phyloP scores from a whole-genome alignment of 805 yeast species.

The Kodamaea leandrae region DNA sequence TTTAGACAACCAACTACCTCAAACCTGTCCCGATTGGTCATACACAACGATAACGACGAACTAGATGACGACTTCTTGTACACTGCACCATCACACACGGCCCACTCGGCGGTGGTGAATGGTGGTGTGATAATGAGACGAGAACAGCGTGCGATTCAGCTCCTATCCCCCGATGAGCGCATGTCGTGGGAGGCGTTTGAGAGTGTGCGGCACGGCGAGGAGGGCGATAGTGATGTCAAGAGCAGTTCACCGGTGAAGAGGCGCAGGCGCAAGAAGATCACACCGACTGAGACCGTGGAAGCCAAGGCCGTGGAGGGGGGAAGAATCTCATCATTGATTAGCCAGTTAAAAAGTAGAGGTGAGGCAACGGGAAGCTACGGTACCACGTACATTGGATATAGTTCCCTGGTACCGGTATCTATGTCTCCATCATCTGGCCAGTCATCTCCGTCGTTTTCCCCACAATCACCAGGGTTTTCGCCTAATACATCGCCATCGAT shows the following conservation, averaged over 20 bases:
- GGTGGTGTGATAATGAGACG: conserved; percentile 40
- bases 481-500: conserved; percentile 1
- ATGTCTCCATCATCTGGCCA: background rate
- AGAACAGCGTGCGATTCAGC: conserved; percentile 29
- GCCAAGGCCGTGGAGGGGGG: conserved; percentile 6
- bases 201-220: conserved; percentile 20
- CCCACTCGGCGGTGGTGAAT: conserved; percentile 16
- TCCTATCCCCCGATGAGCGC: conserved; percentile 33
- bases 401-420: background rate
- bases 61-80: conserved; percentile 31
- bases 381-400: no score
- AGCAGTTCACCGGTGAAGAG: conserved; percentile 10
- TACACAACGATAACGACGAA: conserved; percentile 30
- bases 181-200: conserved; percentile 39
- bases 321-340: conserved; percentile 13
- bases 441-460: conserved; percentile 2
- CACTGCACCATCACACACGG: conserved; percentile 11
- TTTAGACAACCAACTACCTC: no score
- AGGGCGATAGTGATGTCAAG: conserved; percentile 9
- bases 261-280: conserved; percentile 16
- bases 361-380: conserved; percentile 5
- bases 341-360: conserved; percentile 7
- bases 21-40: conserved; percentile 13
- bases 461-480: conserved; percentile 1
- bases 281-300: conserved; percentile 5